Conservation (phyloP, 345 rosid genomes). For the Syzygium jambos region DNA sequence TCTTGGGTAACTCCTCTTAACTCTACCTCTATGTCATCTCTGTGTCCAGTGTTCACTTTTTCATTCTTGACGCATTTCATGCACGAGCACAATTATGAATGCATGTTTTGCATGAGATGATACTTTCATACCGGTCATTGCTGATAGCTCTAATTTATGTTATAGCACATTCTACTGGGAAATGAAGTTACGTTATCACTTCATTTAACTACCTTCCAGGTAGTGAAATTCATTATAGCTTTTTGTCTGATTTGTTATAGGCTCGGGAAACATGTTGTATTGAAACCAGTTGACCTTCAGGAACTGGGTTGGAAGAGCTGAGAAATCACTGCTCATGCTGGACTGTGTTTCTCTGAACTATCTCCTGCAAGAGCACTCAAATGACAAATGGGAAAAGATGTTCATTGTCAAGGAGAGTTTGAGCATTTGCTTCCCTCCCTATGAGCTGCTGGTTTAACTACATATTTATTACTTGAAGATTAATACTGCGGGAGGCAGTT, state of each 20-base stretch:
- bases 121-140: background rate
- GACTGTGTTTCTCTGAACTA: background rate
- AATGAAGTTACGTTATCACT: background rate
- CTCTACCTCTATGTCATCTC: background rate
- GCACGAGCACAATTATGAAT: background rate
- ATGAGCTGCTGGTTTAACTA: background rate
- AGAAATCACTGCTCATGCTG: background rate
- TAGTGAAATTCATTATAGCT: background rate
- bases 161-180: background rate
- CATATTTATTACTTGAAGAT: background rate
- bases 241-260: background rate
- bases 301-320: constrained; percentile 60
- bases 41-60: background rate
- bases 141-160: background rate
- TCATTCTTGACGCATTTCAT: background rate
- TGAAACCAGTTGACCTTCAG: constrained; percentile 56
- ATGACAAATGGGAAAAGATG: background rate
- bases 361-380: background rate
- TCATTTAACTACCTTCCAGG: background rate
- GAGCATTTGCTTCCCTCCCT: background rate
- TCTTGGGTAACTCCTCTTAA: constrained; percentile 55
- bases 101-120: background rate
- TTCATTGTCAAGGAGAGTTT: background rate
- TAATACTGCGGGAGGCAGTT: background rate
- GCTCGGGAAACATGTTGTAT: constrained; percentile 63